These are phyloP conservation scores for Bipolaris oryzae DNA, from an alignment of 2,329 filamentous ascomycete genomes.

Conservation along the genomic window DNA sequence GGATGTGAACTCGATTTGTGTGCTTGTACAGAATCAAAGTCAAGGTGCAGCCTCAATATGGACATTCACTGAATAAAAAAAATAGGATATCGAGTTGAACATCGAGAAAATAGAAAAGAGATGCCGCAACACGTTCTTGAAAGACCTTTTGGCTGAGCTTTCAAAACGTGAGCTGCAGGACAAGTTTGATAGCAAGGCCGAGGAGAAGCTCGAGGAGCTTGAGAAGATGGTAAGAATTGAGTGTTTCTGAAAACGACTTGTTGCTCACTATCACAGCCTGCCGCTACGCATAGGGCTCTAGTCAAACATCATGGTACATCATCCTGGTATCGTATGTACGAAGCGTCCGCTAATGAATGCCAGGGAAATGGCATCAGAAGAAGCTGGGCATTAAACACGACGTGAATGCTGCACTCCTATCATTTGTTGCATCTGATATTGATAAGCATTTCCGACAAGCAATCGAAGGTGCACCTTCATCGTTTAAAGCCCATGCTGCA, in stretches of 20 bases:
- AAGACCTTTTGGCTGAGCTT: not conserved
- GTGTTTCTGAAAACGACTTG: not conserved
- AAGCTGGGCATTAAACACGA: conserved; percentile 6
- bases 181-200: conserved; percentile 5
- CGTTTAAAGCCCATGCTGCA: conserved; percentile 9
- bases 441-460: conserved; percentile 4
- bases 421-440: not conserved
- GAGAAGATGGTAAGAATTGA: not conserved
- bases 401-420: conserved; percentile 9
- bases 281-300: conserved; percentile 1
- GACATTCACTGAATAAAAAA: not conserved
- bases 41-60: not conserved
- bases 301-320: conserved; percentile 4
- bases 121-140: not conserved
- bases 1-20: not conserved
- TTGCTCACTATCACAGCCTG: conserved; percentile 5
- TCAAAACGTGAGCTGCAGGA: not conserved
- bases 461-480: not conserved
- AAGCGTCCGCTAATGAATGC: not conserved
- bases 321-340: not conserved
- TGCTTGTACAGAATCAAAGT: not conserved
- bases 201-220: not conserved
- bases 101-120: not conserved
- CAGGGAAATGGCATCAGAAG: conserved; percentile 13
- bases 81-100: not conserved